Evolutionary conservation across 768 basidiomycete species (phyloP).

Genomic region (Paxillus ammoniavirescens): DNA sequence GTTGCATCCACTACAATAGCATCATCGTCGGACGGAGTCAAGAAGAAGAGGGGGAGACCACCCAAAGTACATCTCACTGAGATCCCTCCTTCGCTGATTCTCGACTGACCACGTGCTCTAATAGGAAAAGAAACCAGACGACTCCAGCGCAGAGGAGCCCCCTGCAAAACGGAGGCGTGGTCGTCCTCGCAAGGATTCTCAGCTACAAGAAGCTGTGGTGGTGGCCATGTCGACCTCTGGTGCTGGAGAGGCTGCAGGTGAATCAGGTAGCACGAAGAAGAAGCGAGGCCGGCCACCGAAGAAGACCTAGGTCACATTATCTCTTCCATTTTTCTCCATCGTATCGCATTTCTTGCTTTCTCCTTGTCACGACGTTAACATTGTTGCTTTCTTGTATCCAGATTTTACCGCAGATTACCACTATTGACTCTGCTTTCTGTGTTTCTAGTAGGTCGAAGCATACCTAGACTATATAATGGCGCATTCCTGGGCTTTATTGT

Average conservation of each 20-base stretch:
- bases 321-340: conserved; percentile 22
- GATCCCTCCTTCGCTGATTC: conserved; percentile 20
- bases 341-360: conserved; percentile 30
- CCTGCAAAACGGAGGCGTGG: conserved; percentile 68
- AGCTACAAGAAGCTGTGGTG: conserved; percentile 41
- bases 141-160: conserved; percentile 52
- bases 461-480: conserved; percentile 36
- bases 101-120: conserved; percentile 9
- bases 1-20: conserved; percentile 29
- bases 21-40: conserved; percentile 30
- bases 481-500: conserved; percentile 26
- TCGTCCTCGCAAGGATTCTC: conserved; percentile 67
- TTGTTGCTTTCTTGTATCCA: conserved; percentile 31
- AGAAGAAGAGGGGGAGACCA: conserved; percentile 51
- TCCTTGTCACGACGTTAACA: conserved; percentile 6
- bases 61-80: conserved; percentile 41
- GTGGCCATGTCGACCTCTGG: conserved; percentile 27
- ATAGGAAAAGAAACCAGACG: conserved; percentile 37
- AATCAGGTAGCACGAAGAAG: conserved; percentile 35
- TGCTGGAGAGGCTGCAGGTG: conserved; percentile 41
- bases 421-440: conserved; percentile 35
- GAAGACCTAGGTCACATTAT: conserved; percentile 20
- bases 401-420: conserved; percentile 33
- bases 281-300: conserved; percentile 55
- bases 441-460: conserved; percentile 32